Conservation (phyloP, 2,329 filamentous ascomycete genomes). For the Trichoderma atroviride region DNA sequence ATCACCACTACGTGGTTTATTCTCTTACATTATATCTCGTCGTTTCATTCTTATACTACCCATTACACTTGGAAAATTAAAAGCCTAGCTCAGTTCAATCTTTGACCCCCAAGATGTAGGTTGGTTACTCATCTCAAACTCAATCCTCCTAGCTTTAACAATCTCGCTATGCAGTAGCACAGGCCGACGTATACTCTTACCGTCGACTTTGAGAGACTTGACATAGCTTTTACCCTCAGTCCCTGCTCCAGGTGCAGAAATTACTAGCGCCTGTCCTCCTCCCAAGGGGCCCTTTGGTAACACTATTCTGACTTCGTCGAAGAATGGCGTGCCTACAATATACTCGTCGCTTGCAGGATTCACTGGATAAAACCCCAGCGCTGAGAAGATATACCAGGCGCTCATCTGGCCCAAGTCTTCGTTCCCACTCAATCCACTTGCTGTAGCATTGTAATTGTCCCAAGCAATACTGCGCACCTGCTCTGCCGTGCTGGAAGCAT, state of each 20-base stretch:
- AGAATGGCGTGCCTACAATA: slow-evolving; percentile 49
- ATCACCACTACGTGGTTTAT: background rate
- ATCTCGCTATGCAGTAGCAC: slow-evolving; percentile 46
- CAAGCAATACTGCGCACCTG: slow-evolving; percentile 34
- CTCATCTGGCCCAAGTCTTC: slow-evolving; percentile 55
- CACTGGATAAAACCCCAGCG: slow-evolving; percentile 51
- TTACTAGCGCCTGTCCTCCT: slow-evolving; percentile 37
- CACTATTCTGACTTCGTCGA: slow-evolving; percentile 46
- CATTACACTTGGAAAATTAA: background rate
- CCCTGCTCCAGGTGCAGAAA: slow-evolving; percentile 46
- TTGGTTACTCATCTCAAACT: slow-evolving; percentile 49
- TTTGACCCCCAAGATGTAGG: slow-evolving; percentile 35
- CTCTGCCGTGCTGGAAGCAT: slow-evolving; percentile 43
- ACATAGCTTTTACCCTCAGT: slow-evolving; percentile 43
- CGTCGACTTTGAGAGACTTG: slow-evolving; percentile 46
- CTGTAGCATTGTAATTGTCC: slow-evolving; percentile 49
- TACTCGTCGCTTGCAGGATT: slow-evolving; percentile 50
- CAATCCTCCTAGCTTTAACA: slow-evolving; percentile 43
- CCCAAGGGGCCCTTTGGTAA: slow-evolving; percentile 38
- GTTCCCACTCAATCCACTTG: slow-evolving; percentile 49
- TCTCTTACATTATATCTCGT: background rate
- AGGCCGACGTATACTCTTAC: slow-evolving; percentile 38
- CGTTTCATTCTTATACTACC: background rate
- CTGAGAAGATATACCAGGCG: slow-evolving; percentile 52
- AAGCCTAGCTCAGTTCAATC: background rate